These are phyloP conservation scores for Staphylotrichum longicolle DNA, from an alignment of 495 filamentous ascomycete genomes.

Conservation along the genomic window DNA sequence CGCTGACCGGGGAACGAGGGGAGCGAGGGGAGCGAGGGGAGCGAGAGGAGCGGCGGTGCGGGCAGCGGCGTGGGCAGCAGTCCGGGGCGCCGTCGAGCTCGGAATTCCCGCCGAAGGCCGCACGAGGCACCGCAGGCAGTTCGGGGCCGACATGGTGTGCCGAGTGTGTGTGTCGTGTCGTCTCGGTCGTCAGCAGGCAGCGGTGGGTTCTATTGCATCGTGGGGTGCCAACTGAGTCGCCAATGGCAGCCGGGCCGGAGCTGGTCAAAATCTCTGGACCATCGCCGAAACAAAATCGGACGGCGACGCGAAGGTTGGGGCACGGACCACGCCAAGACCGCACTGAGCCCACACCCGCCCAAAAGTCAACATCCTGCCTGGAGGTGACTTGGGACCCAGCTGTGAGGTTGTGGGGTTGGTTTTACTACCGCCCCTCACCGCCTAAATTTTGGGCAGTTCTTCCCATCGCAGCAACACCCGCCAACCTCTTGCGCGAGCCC, in stretches of 20 bases:
- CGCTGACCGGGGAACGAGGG: slow-evolving; percentile 9
- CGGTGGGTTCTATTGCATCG: slow-evolving; percentile 30
- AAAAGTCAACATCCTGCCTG: not conserved
- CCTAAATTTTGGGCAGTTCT: slow-evolving; percentile 34
- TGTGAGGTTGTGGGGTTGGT: not conserved
- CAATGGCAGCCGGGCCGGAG: slow-evolving; percentile 27
- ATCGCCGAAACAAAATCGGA: slow-evolving; percentile 24
- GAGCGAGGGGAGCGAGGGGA: not conserved
- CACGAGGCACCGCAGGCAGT: slow-evolving; percentile 66
- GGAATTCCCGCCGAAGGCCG: slow-evolving; percentile 48
- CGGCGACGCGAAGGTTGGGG: not conserved
- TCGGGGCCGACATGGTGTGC: slow-evolving; percentile 62
- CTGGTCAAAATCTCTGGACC: slow-evolving; percentile 17
- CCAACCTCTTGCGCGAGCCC: too few species aligned
- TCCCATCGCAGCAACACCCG: slow-evolving; percentile 3
- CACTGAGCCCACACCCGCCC: not conserved
- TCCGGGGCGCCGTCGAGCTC: slow-evolving; percentile 21
- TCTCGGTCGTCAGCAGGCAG: slow-evolving; percentile 13
- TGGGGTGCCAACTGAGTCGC: slow-evolving; percentile 25
- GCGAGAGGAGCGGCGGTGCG: slow-evolving; percentile 8
- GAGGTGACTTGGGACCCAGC: too few species aligned
- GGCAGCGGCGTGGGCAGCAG: not conserved
- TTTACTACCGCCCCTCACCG: slow-evolving; percentile 30
- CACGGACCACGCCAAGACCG: slow-evolving; percentile 16
- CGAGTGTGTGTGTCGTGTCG: slow-evolving; percentile 10